phyloP scores from a whole-genome alignment of 345 rosid genomes.

The Gossypioides kirkii region DNA sequence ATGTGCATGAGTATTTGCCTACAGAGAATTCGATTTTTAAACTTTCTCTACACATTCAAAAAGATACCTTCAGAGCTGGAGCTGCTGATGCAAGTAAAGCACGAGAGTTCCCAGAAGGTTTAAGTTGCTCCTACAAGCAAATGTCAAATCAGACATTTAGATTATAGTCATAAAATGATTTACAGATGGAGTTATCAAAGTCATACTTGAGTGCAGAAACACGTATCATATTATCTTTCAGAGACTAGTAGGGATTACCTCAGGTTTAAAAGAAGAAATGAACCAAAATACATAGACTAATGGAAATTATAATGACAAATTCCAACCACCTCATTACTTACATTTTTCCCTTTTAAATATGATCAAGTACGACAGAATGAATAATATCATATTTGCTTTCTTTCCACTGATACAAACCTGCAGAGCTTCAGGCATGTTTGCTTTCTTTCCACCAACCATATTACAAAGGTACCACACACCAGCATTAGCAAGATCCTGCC shows the following conservation, averaged over 20 bases:
- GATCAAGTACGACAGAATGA: not conserved
- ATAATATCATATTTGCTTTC: not conserved
- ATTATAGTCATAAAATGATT: not conserved
- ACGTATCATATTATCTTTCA: not conserved
- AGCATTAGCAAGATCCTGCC: constrained; percentile 41
- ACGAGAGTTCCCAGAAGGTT: constrained; percentile 48
- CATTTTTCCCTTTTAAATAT: not conserved
- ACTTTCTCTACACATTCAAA: not conserved
- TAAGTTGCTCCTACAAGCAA: constrained; percentile 63
- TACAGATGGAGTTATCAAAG: not conserved
- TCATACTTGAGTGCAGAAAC: not conserved
- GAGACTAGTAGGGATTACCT: not conserved
- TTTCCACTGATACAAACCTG: constrained; percentile 29
- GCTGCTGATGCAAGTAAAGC: constrained; percentile 36
- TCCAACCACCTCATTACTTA: not conserved
- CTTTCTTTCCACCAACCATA: constrained; percentile 35
- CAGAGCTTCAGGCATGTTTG: constrained; percentile 30
- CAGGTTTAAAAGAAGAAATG: not conserved
- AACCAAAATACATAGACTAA: not conserved
- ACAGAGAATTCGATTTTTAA: not conserved
- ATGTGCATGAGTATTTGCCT: not conserved
- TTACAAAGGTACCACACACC: constrained; percentile 42
- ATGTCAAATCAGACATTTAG: not conserved
- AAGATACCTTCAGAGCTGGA: constrained; percentile 44
- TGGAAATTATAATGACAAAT: not conserved